Conservation (phyloP, 2,329 filamentous ascomycete genomes). For the Neoarthrinium moseri region DNA sequence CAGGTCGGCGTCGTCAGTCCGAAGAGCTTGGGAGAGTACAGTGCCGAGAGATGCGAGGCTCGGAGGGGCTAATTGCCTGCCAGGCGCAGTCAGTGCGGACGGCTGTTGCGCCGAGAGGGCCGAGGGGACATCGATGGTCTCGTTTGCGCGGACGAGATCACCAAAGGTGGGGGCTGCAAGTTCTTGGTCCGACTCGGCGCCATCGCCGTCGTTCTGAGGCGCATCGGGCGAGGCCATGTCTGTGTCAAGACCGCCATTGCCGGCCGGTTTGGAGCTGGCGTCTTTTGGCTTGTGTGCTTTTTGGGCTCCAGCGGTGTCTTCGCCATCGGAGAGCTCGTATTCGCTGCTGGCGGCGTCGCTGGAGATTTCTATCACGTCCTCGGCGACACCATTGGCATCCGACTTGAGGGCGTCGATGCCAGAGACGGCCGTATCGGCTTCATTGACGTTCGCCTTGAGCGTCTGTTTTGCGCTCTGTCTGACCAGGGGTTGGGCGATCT, state of each 20-base stretch:
- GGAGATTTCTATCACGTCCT: slow-evolving; percentile 55
- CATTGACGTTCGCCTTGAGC: slow-evolving; percentile 53
- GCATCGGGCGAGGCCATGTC: slow-evolving; percentile 25
- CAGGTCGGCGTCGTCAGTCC: slow-evolving; percentile 84
- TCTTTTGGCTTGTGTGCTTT: slow-evolving; percentile 15
- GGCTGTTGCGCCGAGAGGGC: slow-evolving; percentile 46
- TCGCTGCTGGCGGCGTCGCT: slow-evolving; percentile 51
- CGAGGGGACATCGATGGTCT: slow-evolving; percentile 73
- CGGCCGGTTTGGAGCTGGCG: slow-evolving; percentile 16
- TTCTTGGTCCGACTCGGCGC: slow-evolving; percentile 45
- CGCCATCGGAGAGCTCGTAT: slow-evolving; percentile 44
- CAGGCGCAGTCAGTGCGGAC: slow-evolving; percentile 39
- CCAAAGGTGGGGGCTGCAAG: slow-evolving; percentile 72
- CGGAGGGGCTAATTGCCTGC: slow-evolving; percentile 56
- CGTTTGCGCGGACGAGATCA: slow-evolving; percentile 74
- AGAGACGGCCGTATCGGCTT: slow-evolving; percentile 56
- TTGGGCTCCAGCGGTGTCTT: slow-evolving; percentile 17
- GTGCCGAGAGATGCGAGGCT: slow-evolving; percentile 82
- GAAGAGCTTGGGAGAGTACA: slow-evolving; percentile 89
- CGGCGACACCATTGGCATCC: slow-evolving; percentile 23
- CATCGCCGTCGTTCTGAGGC: slow-evolving; percentile 30
- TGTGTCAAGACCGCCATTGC: slow-evolving; percentile 27
- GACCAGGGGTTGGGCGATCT: slow-evolving; percentile 55
- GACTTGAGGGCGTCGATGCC: slow-evolving; percentile 37
- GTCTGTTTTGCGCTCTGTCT: slow-evolving; percentile 52